Evolutionary conservation across 1,284 basidiomycete species (phyloP), one percentile per base, ranked within the genome.

Genomic region (Somion occarium): DNA sequence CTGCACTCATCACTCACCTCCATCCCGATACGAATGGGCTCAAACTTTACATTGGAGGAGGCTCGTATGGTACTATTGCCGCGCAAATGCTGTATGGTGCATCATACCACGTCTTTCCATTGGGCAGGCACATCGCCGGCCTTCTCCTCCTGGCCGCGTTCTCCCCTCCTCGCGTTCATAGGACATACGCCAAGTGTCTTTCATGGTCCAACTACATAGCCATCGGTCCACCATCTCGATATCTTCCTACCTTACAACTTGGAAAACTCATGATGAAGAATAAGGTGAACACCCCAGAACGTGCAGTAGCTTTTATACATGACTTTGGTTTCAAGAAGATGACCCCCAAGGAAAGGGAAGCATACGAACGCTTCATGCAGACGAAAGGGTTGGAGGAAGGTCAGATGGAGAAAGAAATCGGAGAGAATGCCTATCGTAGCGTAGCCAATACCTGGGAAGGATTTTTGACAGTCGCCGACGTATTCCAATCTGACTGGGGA

Each of bases 21-120:
- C 78, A 82, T 56, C 73, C 76, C 1, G 62, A 72, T 18, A 61
- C 64, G 18, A 51, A 61, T 12, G 57, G 70, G 12, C 68, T 79
- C 39, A 71, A 66, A 54, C 66, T 83, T 39, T 80, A 77, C 64
- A 54, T 82, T 46, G 64, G 68, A 3, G 81, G 77, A 1, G 75
- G 78, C 12, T 78, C 78, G 4, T 79, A 74, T 53, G 82, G 82
- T 20, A 77, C 75, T 0, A 70, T 73, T 3, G 65, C 74, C 5
- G 77, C 80, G 0, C 82, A 83, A 65, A 78, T 83, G 30, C 59
- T 84, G 22, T 81, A 77, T 53, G 78, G 76, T 2, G 72, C 78
- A 0, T 59, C 76, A 0, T 75, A 75, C 62, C 69, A 74, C 56
- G 56, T 64, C 18, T 83, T 83, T 56, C 78, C 79, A 2, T 69